A percentile compares a stretch with the other conserved stretches of the same genome.
These are phyloP conservation scores for Letharia columbiana DNA, from an alignment of 495 filamentous ascomycete species.

Conservation along the genomic window DNA sequence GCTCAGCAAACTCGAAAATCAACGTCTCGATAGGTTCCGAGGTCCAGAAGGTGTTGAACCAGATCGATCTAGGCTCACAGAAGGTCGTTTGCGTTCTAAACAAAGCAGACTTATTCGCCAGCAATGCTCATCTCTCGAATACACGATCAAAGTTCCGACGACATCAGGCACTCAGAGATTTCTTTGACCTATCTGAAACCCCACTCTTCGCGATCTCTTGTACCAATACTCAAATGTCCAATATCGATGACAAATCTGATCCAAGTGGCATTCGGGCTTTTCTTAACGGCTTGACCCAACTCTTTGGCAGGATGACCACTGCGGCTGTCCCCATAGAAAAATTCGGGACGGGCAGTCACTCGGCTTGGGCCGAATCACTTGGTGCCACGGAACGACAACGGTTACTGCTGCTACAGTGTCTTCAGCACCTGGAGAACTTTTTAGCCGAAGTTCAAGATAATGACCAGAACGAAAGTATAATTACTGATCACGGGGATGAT, in stretches of 20 bases:
- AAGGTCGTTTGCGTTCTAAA: constrained; percentile 51
- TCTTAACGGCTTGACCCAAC: constrained; percentile 52
- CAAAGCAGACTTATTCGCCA: constrained; percentile 35
- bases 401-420: constrained; percentile 65
- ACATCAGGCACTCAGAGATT: constrained; percentile 4
- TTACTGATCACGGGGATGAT: constrained; percentile 32
- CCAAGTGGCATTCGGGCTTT: constrained; percentile 62
- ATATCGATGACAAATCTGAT: constrained; percentile 30
- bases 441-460: constrained; percentile 34
- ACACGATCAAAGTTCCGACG: constrained; percentile 6
- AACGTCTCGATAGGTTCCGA: constrained; percentile 31
- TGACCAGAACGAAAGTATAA: constrained; percentile 29
- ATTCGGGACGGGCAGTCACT: constrained; percentile 39
- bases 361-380: constrained; percentile 72
- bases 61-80: constrained; percentile 22
- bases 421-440: constrained; percentile 61
- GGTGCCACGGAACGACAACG: constrained; percentile 87
- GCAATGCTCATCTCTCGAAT: constrained; percentile 8
- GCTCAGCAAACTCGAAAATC: constrained; percentile 20
- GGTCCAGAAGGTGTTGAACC: constrained; percentile 18
- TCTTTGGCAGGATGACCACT: constrained; percentile 67
- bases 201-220: constrained; percentile 62
- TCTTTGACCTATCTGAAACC: constrained; percentile 4
- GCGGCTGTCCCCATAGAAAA: constrained; percentile 34
- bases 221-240: constrained; percentile 31